Evolutionary conservation across 2,329 filamentous ascomycete genomes (phyloP).

Genomic region (Helotiales sp.): DNA sequence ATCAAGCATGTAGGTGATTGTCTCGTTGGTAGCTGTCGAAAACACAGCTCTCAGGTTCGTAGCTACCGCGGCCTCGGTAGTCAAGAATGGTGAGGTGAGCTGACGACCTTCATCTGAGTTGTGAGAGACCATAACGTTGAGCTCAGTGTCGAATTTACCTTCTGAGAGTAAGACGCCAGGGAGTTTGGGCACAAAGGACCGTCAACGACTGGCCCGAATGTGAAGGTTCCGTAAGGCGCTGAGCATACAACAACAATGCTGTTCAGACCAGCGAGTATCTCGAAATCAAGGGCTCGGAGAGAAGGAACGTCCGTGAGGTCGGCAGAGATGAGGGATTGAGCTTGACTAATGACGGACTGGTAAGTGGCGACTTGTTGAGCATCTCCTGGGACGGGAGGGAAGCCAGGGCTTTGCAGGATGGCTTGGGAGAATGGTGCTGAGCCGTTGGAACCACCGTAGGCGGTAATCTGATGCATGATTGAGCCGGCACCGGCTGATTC

Average conservation of each 20-base stretch:
- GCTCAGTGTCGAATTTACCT: conserved; percentile 50
- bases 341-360: conserved; percentile 26
- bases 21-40: conserved; percentile 17
- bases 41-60: conserved; percentile 45
- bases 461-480: conserved; percentile 60
- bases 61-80: not conserved
- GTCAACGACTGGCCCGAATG: conserved; percentile 53
- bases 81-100: conserved; percentile 33
- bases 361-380: conserved; percentile 27
- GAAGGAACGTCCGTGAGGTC: conserved; percentile 24
- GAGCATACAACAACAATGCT: conserved; percentile 24
- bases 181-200: conserved; percentile 53
- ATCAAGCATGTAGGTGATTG: conserved; percentile 49
- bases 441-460: conserved; percentile 49
- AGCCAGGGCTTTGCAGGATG: conserved; percentile 41
- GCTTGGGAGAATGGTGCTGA: conserved; percentile 49
- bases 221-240: conserved; percentile 49
- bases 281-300: conserved; percentile 26
- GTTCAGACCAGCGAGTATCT: conserved; percentile 29
- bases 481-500: conserved; percentile 57
- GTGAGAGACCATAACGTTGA: conserved; percentile 54
- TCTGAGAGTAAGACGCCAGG: conserved; percentile 51
- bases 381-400: conserved; percentile 12
- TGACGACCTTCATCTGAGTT: conserved; percentile 48
- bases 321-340: conserved; percentile 27